phyloP scores from a whole-genome alignment of 345 rosid species.

The Fremontodendron californicum region DNA sequence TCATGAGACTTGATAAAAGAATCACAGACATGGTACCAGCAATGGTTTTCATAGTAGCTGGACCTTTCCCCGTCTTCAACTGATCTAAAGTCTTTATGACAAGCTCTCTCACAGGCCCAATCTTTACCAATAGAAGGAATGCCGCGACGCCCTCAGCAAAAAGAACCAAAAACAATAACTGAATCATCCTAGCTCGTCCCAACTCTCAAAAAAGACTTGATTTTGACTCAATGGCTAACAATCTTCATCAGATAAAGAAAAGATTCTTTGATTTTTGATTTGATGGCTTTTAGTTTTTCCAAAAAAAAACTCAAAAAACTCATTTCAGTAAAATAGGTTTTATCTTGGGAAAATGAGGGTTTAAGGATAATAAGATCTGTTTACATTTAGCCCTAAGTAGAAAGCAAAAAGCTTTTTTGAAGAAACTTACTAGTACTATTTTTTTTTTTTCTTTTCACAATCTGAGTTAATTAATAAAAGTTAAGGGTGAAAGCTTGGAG shows the following conservation, averaged over 20 bases:
- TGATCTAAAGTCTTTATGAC: slow-evolving; percentile 88
- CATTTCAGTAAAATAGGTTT: slow-evolving; percentile 8
- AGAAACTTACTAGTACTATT: neutral
- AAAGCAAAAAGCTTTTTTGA: slow-evolving; percentile 17
- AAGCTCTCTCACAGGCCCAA: slow-evolving; percentile 88
- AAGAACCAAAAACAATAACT: slow-evolving; percentile 73
- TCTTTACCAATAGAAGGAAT: slow-evolving; percentile 66
- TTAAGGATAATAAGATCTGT: slow-evolving; percentile 24
- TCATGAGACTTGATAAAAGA: slow-evolving; percentile 74
- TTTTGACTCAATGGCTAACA: slow-evolving; percentile 9
- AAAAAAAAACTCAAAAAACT: neutral
- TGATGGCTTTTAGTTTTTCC: neutral
- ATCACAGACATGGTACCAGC: slow-evolving; percentile 90
- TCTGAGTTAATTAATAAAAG: neutral
- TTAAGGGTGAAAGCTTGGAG: neutral
- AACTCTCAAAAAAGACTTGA: neutral
- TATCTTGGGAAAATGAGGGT: slow-evolving; percentile 3
- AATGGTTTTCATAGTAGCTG: slow-evolving; percentile 84
- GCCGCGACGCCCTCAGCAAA: slow-evolving; percentile 73
- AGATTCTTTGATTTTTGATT: neutral
- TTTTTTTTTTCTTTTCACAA: neutral
- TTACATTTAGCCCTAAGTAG: slow-evolving; percentile 7
- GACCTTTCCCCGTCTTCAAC: slow-evolving; percentile 79
- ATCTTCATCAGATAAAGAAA: slow-evolving; percentile 5
- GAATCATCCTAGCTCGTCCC: slow-evolving; percentile 58